These are phyloP conservation scores for Silene uniflora DNA, from an alignment of 148 eudicot genomes.

Conservation along the genomic window DNA sequence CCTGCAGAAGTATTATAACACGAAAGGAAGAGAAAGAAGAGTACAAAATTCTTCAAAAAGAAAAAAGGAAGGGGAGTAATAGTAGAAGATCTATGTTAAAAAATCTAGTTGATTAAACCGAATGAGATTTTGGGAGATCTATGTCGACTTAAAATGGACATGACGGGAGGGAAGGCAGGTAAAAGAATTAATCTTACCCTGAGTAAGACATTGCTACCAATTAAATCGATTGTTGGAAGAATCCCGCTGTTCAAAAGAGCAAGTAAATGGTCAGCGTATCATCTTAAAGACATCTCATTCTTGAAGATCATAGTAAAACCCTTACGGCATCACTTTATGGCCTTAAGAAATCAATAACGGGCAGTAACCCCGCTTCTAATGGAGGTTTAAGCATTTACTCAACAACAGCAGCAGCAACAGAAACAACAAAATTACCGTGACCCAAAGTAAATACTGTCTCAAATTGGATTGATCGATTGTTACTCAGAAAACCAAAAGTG, in stretches of 20 bases:
- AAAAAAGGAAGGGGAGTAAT: no score
- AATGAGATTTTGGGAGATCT: not conserved
- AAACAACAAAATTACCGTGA: not conserved
- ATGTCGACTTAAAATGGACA: not conserved
- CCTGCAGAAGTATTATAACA: constrained; percentile 32
- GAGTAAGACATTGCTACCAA: constrained; percentile 46
- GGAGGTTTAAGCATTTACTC: no score
- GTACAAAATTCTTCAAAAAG: no score
- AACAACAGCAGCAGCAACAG: no score
- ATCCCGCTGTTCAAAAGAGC: constrained; percentile 53
- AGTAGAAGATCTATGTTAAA: constrained; percentile 66
- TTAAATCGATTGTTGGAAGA: constrained; percentile 71
- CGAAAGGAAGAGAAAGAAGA: no score
- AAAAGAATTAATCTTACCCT: constrained; percentile 52
- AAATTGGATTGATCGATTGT: no score
- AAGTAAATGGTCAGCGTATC: not conserved
- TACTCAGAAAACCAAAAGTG: not conserved
- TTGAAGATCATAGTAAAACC: no score
- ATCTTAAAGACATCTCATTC: no score
- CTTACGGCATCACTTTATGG: no score
- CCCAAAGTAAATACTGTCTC: no score
- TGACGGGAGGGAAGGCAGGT: not conserved
- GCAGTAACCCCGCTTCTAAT: no score
- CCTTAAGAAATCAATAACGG: no score
- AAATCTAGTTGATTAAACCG: not conserved